Conservation (phyloP, 148 eudicot species). For the Nyssa sinensis region DNA sequence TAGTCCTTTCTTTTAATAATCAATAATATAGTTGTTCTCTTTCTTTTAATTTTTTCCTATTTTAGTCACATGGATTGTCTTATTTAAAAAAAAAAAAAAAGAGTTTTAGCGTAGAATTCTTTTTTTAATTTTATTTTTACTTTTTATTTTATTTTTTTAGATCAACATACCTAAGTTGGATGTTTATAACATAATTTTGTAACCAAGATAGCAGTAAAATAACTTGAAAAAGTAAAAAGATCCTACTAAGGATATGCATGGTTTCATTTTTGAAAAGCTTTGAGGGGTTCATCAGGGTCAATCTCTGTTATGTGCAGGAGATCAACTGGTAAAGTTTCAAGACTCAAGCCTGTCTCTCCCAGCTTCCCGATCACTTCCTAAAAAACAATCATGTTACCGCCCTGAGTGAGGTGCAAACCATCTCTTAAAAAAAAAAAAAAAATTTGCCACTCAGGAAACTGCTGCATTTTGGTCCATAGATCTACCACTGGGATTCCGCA, state of each 20-base stretch:
- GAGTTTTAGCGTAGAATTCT: too few species aligned
- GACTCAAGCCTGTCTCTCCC: slow-evolving; percentile 45
- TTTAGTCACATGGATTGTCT: too few species aligned
- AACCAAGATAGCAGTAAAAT: slow-evolving; percentile 7
- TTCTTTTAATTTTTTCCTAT: too few species aligned
- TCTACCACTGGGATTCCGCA: slow-evolving; percentile 46
- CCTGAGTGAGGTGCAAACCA: slow-evolving; percentile 71
- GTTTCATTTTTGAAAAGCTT: slow-evolving; percentile 40
- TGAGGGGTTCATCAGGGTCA: slow-evolving; percentile 62
- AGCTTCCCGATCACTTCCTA: slow-evolving; percentile 66
- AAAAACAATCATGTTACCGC: slow-evolving; percentile 69
- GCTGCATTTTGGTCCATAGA: slow-evolving; percentile 85
- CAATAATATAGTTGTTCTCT: too few species aligned
- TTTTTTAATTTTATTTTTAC: too few species aligned
- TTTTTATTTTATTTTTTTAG: too few species aligned
- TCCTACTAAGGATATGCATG: not conserved
- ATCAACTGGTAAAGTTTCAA: slow-evolving; percentile 60
- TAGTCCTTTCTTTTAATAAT: too few species aligned
- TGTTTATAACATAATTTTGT: not conserved
- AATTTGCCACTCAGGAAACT: slow-evolving; percentile 55
- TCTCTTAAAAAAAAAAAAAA: slow-evolving; percentile 64
- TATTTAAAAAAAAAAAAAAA: too few species aligned
- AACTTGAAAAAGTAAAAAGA: not conserved
- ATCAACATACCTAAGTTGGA: not conserved
- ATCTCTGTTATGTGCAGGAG: slow-evolving; percentile 61